Percentiles rank a stretch among this genome's conserved stretches.
phyloP scores from a whole-genome alignment of 768 basidiomycete species.

The Kwoniella mangroviensis region DNA sequence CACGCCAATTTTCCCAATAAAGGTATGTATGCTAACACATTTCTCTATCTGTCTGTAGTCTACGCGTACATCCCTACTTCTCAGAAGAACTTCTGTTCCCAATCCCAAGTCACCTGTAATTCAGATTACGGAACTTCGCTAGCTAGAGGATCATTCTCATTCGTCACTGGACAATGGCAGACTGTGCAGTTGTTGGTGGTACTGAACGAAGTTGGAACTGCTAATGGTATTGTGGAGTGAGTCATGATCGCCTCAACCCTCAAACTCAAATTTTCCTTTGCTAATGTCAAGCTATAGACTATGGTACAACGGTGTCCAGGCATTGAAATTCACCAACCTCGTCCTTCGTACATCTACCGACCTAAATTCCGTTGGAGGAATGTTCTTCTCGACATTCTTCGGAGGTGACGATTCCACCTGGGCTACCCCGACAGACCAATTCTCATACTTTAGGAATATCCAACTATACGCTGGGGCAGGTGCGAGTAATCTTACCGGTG shows the following conservation, averaged over 20 bases:
- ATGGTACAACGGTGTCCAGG: constrained; percentile 68
- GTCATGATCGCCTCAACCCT: constrained; percentile 48
- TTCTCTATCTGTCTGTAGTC: constrained; percentile 60
- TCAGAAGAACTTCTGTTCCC: constrained; percentile 62
- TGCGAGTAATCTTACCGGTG: constrained; percentile 31
- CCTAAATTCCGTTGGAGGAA: constrained; percentile 66
- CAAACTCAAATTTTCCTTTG: not conserved
- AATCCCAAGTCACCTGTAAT: constrained; percentile 63
- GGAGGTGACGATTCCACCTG: constrained; percentile 74
- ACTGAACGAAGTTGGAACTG: constrained; percentile 68
- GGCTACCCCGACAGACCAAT: constrained; percentile 70
- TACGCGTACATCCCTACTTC: constrained; percentile 76
- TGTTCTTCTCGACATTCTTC: constrained; percentile 88
- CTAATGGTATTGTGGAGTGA: constrained; percentile 74
- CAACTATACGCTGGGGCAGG: constrained; percentile 43
- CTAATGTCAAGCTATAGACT: constrained; percentile 26
- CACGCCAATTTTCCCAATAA: no score
- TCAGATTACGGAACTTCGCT: constrained; percentile 51
- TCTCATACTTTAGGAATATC: constrained; percentile 79
- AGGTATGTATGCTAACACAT: no score
- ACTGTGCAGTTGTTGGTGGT: constrained; percentile 68
- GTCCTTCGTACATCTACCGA: constrained; percentile 67
- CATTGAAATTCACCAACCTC: constrained; percentile 66
- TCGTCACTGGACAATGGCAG: constrained; percentile 62
- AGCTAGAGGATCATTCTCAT: constrained; percentile 52